Conservation (phyloP, 2,329 filamentous ascomycete genomes). For the Cladophialophora chaetospira region DNA sequence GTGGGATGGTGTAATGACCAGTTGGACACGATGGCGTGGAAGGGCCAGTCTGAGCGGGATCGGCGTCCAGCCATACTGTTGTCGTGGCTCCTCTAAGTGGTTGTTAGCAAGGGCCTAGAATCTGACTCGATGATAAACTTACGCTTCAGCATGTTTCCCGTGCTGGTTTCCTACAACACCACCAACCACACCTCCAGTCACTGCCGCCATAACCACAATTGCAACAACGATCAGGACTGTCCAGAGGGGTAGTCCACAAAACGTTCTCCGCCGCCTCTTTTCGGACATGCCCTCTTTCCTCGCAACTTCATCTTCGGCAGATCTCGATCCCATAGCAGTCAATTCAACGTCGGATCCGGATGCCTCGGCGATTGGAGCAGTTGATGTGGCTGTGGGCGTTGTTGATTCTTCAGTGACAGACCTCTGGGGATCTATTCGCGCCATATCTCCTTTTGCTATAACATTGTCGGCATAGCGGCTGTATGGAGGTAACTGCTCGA, state of each 20-base stretch:
- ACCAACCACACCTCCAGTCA: conserved; percentile 57
- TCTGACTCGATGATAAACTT: conserved; percentile 12
- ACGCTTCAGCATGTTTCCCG: conserved; percentile 33
- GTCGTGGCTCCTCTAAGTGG: conserved; percentile 46
- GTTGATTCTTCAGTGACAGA: conserved; percentile 16
- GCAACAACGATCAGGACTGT: conserved; percentile 50
- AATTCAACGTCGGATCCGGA: conserved; percentile 29
- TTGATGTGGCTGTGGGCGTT: neutral
- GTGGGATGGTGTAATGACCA: conserved; percentile 52
- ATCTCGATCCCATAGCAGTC: conserved; percentile 29
- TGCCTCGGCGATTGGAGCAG: conserved; percentile 13
- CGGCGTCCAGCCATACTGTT: conserved; percentile 53
- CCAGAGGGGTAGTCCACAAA: conserved; percentile 57
- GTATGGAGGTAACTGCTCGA: conserved; percentile 89
- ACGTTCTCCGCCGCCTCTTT: conserved; percentile 46
- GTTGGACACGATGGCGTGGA: conserved; percentile 46
- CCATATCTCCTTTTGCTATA: conserved; percentile 54
- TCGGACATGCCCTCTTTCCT: conserved; percentile 46
- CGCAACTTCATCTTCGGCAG: conserved; percentile 32
- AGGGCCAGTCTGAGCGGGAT: conserved; percentile 51
- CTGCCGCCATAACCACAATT: conserved; percentile 51
- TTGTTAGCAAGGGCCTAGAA: conserved; percentile 10
- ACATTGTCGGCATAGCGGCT: conserved; percentile 82
- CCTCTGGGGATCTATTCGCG: conserved; percentile 21
- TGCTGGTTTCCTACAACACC: conserved; percentile 52